phyloP scores from a whole-genome alignment of 1,284 basidiomycete genomes.

The Irpex sp. region DNA sequence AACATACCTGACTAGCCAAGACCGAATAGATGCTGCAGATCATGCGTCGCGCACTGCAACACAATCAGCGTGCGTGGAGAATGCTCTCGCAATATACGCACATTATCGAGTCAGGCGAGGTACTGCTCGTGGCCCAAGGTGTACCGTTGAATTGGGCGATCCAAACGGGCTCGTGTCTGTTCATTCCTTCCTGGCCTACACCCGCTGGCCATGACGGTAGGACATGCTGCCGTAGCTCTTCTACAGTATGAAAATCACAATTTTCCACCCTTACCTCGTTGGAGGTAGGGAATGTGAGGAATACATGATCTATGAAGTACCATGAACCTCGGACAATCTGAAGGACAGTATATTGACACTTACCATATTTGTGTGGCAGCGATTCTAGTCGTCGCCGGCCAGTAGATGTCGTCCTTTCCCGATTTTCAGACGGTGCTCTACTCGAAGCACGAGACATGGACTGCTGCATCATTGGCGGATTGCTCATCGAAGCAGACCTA shows the following conservation, averaged over 20 bases:
- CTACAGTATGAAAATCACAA: constrained; percentile 33
- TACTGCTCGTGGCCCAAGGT: constrained; percentile 37
- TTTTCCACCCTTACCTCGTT: constrained; percentile 40
- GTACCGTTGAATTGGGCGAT: constrained; percentile 37
- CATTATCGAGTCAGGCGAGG: constrained; percentile 39
- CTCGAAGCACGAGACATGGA: constrained; percentile 20
- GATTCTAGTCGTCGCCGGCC: constrained; percentile 25
- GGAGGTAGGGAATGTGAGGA: constrained; percentile 31
- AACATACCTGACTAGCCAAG: constrained; percentile 35
- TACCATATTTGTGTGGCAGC: constrained; percentile 21
- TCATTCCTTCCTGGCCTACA: constrained; percentile 24
- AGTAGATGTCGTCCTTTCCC: constrained; percentile 25
- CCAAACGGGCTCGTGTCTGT: constrained; percentile 30
- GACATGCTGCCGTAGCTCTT: constrained; percentile 38
- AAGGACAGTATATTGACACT: constrained; percentile 4
- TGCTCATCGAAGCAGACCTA: constrained; percentile 13
- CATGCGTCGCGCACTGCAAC: constrained; percentile 39
- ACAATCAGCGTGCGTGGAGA: constrained; percentile 1
- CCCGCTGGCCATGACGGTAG: constrained; percentile 46
- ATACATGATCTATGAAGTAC: constrained; percentile 27
- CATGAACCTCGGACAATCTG: neutral
- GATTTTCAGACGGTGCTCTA: constrained; percentile 11
- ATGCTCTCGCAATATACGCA: constrained; percentile 17
- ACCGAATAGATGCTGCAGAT: constrained; percentile 37
- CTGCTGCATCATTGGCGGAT: neutral